phyloP scores from a whole-genome alignment of 2,329 filamentous ascomycete genomes.

The Daldinia sp. region DNA sequence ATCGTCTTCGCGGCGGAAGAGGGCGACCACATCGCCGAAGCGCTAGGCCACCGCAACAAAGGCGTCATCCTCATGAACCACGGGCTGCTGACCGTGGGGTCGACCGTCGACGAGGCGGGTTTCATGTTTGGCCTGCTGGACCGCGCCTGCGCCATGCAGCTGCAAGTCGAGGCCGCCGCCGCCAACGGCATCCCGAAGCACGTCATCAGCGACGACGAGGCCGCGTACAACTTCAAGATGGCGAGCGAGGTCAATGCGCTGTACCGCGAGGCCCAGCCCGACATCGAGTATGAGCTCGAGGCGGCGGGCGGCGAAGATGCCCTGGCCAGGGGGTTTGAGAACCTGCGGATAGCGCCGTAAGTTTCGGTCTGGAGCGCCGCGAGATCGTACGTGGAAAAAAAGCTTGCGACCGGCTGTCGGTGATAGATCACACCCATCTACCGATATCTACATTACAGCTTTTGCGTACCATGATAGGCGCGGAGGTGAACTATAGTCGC shows the following conservation, averaged over 20 bases:
- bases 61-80: slow-evolving; percentile 77
- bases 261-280: slow-evolving; percentile 53
- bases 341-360: slow-evolving; percentile 41
- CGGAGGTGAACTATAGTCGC: slow-evolving; percentile 16
- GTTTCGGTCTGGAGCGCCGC: slow-evolving; percentile 1
- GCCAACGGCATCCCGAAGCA: slow-evolving; percentile 57
- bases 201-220: slow-evolving; percentile 58
- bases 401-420: slow-evolving; percentile 15
- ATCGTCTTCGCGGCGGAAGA: slow-evolving; percentile 72
- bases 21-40: slow-evolving; percentile 71
- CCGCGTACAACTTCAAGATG: slow-evolving; percentile 56
- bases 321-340: slow-evolving; percentile 50
- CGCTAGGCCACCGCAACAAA: slow-evolving; percentile 69
- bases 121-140: slow-evolving; percentile 78
- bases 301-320: slow-evolving; percentile 51
- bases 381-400: slow-evolving; percentile 1
- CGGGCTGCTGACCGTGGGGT: slow-evolving; percentile 76
- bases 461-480: slow-evolving; percentile 29
- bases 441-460: slow-evolving; percentile 1
- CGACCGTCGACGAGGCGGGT: slow-evolving; percentile 79
- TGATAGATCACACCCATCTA: slow-evolving; percentile 12
- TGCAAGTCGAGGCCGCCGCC: slow-evolving; percentile 75
- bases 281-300: slow-evolving; percentile 52
- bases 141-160: slow-evolving; percentile 75
- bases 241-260: slow-evolving; percentile 51